phyloP scores from a whole-genome alignment of 768 basidiomycete species.

The Kockovaella imperatae region DNA sequence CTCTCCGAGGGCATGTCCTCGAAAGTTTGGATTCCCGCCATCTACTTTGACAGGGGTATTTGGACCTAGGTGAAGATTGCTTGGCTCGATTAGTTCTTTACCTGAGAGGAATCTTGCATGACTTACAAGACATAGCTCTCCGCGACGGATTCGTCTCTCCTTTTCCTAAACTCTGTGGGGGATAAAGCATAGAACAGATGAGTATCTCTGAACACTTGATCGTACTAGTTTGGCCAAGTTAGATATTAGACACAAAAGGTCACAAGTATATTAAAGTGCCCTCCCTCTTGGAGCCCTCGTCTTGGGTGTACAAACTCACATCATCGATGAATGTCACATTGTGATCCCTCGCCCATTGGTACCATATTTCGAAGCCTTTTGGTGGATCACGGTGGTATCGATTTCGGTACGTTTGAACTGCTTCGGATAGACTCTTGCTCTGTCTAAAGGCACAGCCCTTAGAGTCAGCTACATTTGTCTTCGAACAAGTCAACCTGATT shows the following conservation, averaged over 20 bases:
- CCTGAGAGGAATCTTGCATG: too few relatives aligned
- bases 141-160: constrained; percentile 3
- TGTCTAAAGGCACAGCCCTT: constrained; percentile 48
- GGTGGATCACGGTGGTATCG: constrained; percentile 73
- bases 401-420: constrained; percentile 67
- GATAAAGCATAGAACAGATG: constrained; percentile 70
- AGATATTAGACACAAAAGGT: too few relatives aligned
- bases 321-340: constrained; percentile 74
- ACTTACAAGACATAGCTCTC: background rate
- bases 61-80: background rate
- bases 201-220: constrained; percentile 51
- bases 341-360: constrained; percentile 61
- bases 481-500: too few relatives aligned
- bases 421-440: constrained; percentile 64
- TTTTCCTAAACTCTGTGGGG: constrained; percentile 45
- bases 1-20: background rate
- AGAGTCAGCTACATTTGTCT: background rate
- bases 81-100: background rate
- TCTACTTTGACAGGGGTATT: background rate
- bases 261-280: background rate
- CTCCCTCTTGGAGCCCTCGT: background rate
- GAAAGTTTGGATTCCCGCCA: background rate
- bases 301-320: constrained; percentile 46
- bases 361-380: constrained; percentile 83
- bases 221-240: too few relatives aligned